These are phyloP conservation scores for Ceratocystis destructans DNA, from an alignment of 2,329 filamentous ascomycete genomes.

Conservation along the genomic window DNA sequence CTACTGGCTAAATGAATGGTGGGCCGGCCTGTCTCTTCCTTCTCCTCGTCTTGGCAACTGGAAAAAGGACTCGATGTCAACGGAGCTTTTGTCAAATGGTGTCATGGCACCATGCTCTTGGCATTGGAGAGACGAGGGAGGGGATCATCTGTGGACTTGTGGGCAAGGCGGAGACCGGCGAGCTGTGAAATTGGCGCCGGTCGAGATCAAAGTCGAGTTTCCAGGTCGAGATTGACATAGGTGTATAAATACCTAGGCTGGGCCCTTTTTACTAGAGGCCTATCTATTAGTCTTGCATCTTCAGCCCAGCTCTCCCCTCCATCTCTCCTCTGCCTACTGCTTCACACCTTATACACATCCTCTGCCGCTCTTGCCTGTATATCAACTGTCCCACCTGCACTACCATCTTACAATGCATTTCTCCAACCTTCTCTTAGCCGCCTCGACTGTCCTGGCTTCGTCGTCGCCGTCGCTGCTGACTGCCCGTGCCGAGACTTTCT, in stretches of 20 bases:
- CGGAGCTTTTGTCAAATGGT: background rate
- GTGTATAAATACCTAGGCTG: slow-evolving; percentile 2
- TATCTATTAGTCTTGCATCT: background rate
- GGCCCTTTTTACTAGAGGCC: background rate
- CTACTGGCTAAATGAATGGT: background rate
- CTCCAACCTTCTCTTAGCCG: slow-evolving; percentile 6
- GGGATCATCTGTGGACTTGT: background rate
- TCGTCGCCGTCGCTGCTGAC: background rate
- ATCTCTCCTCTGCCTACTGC: background rate
- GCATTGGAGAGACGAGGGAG: background rate
- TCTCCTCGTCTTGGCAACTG: background rate
- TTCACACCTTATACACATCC: background rate
- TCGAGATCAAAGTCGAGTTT: background rate
- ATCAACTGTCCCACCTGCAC: background rate
- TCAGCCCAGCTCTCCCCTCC: background rate
- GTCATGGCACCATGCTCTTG: background rate
- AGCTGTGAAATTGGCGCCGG: background rate
- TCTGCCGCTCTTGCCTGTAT: background rate
- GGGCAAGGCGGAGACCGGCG: background rate
- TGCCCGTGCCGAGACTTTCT: background rate
- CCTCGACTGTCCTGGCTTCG: background rate
- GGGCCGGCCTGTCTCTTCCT: background rate
- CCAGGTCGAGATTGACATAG: no score
- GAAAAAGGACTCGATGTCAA: background rate
- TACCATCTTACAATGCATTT: slow-evolving; percentile 2